Evolutionary conservation across 2,329 filamentous ascomycete species (phyloP), one percentile per base, ranked within the genome.

Genomic region (Proliferodiscus dingleyae): DNA sequence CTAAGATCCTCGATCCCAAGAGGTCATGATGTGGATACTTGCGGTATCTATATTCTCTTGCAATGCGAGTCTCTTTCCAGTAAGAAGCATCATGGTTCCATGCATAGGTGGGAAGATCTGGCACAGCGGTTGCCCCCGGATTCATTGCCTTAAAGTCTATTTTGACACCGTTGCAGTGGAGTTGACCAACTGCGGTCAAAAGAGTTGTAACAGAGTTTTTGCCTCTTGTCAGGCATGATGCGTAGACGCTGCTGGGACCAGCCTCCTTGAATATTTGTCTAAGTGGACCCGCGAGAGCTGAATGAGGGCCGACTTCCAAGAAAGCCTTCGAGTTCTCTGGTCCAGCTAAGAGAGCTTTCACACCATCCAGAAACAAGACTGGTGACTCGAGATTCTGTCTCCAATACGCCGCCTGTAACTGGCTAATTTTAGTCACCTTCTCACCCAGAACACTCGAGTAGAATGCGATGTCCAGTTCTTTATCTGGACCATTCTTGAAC

Each of bases 361-460:
- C 5, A 0, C 69, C 71, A 3, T 58, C 52, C 8, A 62, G 50
- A 46, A 71, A 75, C 3, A 64, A 59, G 13, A 75, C 72, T 2
- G 64, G 64, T 1, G 65, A 68, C 2, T 67, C 60, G 51, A 75
- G 53, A 43, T 75, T 75, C 4, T 58, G 50, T 3, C 60, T 59
- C 72, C 72, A 75, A 52, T 75, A 75, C 2, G 10, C 28, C 10
- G 45, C 24, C 2, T 24, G 33, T 11, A 52, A 23, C 1, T 43
- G 36, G 11, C 10, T 9, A 8, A 21, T 13, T 2, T 11, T 4
- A 13, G 26, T 23, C 8, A 43, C 18, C 13, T 15, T 29, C 9
- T 29, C 11, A 26, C 9, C 15, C 9, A 5, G 4, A 19, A 43
- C 41, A 29, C 41, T 43, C 5, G 41, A 43, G 26, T 22, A 37